A percentile compares a stretch with the other conserved stretches of the same genome.
Evolutionary conservation across 2,329 filamentous ascomycete genomes (phyloP).

Genomic region (Cadophora gregata): DNA sequence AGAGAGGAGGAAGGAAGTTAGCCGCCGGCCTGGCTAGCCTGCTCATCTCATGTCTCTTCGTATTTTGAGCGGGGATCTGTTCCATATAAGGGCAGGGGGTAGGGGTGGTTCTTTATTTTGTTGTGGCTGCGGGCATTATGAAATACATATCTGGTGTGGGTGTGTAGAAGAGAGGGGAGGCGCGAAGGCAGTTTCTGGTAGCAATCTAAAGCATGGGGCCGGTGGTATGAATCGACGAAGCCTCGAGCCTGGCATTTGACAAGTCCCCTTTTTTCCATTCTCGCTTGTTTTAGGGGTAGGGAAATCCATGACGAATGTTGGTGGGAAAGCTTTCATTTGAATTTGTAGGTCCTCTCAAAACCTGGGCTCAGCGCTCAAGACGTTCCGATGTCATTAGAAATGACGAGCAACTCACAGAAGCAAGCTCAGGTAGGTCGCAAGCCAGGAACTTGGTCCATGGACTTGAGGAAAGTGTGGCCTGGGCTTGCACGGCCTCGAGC

Average conservation of each 20-base stretch:
- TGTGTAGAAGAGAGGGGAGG: neutral
- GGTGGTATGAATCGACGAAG: conserved; percentile 3
- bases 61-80: conserved; percentile 2
- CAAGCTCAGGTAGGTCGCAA: no score
- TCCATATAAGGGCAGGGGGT: neutral
- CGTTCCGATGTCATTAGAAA: no score
- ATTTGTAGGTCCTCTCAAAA: no score
- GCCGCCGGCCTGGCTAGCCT: conserved; percentile 11
- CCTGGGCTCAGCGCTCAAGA: no score
- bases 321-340: no score
- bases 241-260: neutral
- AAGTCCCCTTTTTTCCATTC: neutral
- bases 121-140: neutral
- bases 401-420: no score
- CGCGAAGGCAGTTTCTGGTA: neutral
- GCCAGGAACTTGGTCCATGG: no score
- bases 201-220: conserved; percentile 6
- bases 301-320: neutral
- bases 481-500: no score
- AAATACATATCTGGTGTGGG: neutral
- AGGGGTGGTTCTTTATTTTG: conserved; percentile 1
- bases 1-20: neutral
- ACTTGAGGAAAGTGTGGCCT: no score
- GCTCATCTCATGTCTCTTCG: neutral
- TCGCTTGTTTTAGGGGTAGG: neutral